These are phyloP conservation scores for Scheffersomyces titani DNA, from an alignment of 1,139 yeast genomes.

Conservation along the genomic window DNA sequence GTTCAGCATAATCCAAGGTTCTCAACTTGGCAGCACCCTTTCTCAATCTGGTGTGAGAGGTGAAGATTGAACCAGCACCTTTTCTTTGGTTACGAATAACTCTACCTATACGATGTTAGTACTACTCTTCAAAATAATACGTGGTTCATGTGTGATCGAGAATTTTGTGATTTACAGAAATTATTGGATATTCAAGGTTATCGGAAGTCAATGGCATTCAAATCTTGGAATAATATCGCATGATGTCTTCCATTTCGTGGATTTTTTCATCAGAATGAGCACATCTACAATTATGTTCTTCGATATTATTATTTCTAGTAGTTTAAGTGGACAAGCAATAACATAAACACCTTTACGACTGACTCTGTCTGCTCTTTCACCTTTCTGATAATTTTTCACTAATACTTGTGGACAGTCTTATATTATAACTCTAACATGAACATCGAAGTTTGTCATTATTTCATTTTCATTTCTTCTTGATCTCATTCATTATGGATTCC, in stretches of 20 bases:
- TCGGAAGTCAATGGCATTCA: neutral
- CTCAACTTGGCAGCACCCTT: constrained; percentile 99
- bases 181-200: neutral
- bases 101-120: constrained; percentile 69
- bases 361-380: neutral
- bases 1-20: constrained; percentile 98
- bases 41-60: constrained; percentile 99
- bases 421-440: neutral
- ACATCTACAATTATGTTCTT: neutral
- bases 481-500: neutral
- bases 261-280: neutral
- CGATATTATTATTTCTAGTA: neutral
- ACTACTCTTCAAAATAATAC: neutral
- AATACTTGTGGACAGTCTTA: neutral
- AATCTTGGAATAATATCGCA: neutral
- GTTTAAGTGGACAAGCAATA: neutral
- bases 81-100: constrained; percentile 99
- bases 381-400: neutral
- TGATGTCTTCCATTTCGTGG: neutral
- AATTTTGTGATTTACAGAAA: neutral
- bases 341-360: neutral
- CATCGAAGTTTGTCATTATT: neutral
- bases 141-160: neutral
- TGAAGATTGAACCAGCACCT: constrained; percentile 99
- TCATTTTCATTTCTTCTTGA: neutral